Evolutionary conservation across 1,284 basidiomycete genomes (phyloP).

Genomic region (Xerocomus nothofagi): DNA sequence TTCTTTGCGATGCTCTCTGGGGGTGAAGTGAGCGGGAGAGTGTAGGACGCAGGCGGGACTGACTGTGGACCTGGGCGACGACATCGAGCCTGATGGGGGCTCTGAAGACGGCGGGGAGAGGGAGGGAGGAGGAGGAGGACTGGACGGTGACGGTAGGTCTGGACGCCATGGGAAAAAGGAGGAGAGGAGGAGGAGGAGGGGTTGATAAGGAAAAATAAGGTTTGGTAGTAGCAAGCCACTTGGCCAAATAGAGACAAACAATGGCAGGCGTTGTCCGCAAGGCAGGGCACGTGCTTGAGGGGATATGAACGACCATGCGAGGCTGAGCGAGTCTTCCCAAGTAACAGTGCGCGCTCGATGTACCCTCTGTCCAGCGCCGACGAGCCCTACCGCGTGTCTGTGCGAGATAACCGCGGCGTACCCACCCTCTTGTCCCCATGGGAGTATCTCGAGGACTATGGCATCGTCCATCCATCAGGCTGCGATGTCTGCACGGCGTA

Average conservation of each 20-base stretch:
- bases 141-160: constrained; percentile 87
- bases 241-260: constrained; percentile 29
- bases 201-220: constrained; percentile 11
- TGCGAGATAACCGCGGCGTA: constrained; percentile 33
- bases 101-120: constrained; percentile 95
- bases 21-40: not conserved
- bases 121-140: constrained; percentile 81
- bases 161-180: constrained; percentile 67
- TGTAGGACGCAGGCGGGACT: constrained; percentile 39
- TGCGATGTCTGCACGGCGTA: constrained; percentile 42
- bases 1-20: constrained; percentile 98
- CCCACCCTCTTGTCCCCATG: constrained; percentile 38
- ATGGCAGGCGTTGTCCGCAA: constrained; percentile 29
- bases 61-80: constrained; percentile 97
- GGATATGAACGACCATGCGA: constrained; percentile 32
- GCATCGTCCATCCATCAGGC: constrained; percentile 42
- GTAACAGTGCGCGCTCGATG: too few relatives aligned
- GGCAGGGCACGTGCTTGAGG: constrained; percentile 27
- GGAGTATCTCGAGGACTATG: constrained; percentile 42
- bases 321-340: too few relatives aligned
- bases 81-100: constrained; percentile 99
- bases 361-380: constrained; percentile 35
- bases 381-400: constrained; percentile 31
- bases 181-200: constrained; percentile 13
- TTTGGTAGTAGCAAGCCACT: constrained; percentile 30